phyloP scores from a whole-genome alignment of 2,329 filamentous ascomycete genomes.

The Penicillium carneum region DNA sequence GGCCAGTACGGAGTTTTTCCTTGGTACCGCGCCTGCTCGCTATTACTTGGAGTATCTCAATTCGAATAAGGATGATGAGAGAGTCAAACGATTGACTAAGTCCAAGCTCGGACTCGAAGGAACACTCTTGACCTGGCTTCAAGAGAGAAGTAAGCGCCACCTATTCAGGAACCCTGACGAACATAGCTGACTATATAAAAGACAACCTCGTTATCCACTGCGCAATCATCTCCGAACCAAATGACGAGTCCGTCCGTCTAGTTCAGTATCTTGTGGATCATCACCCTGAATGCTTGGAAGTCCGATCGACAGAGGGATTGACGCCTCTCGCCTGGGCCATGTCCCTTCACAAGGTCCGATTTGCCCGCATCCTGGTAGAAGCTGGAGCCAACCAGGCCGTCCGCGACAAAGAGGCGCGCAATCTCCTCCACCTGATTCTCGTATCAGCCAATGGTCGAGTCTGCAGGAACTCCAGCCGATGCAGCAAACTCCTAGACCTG shows the following conservation, averaged over 20 bases:
- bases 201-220: constrained; percentile 68
- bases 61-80: constrained; percentile 65
- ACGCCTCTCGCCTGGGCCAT: constrained; percentile 76
- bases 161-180: not conserved
- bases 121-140: constrained; percentile 61
- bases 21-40: constrained; percentile 72
- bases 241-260: constrained; percentile 59
- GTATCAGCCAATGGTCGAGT: constrained; percentile 39
- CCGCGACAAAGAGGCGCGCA: constrained; percentile 68
- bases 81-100: constrained; percentile 58
- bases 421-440: constrained; percentile 70
- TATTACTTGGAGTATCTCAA: constrained; percentile 74
- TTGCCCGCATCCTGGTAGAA: constrained; percentile 66
- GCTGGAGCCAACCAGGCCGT: constrained; percentile 73
- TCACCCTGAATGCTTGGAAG: constrained; percentile 68
- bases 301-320: constrained; percentile 54
- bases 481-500: constrained; percentile 69
- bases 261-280: constrained; percentile 71
- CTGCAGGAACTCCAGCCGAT: constrained; percentile 45
- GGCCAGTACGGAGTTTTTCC: constrained; percentile 77
- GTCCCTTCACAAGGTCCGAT: constrained; percentile 47
- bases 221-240: constrained; percentile 61
- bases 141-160: constrained; percentile 58
- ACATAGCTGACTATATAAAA: constrained; percentile 22
- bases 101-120: constrained; percentile 69